Evolutionary conservation across 495 filamentous ascomycete genomes (phyloP).

Genomic region (Annulohypoxylon maeteangense): DNA sequence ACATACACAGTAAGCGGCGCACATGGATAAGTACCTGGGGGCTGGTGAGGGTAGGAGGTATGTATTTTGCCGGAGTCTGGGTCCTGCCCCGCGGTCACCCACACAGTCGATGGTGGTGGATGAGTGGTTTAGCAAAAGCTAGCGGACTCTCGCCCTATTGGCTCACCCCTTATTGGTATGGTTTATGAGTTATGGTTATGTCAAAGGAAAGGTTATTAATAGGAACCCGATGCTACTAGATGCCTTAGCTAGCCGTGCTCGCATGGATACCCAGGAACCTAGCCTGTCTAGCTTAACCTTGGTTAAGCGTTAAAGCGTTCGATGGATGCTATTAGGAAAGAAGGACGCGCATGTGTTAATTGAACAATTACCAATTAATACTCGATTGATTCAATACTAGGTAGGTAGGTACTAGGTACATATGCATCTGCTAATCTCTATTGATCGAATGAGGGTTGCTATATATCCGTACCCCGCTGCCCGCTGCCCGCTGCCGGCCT

Average conservation of each 20-base stretch:
- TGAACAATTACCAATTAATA: no score
- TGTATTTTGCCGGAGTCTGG: slow-evolving; percentile 31
- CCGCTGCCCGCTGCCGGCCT: no score
- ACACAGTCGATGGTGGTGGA: slow-evolving; percentile 27
- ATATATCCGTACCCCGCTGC: slow-evolving; percentile 31
- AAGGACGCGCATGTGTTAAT: not conserved
- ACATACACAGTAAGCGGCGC: slow-evolving; percentile 5
- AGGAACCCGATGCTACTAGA: slow-evolving; percentile 10
- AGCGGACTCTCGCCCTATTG: not conserved
- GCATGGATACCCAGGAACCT: slow-evolving; percentile 8
- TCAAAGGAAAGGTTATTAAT: slow-evolving; percentile 36
- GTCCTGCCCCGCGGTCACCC: slow-evolving; percentile 28
- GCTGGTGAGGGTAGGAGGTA: not conserved
- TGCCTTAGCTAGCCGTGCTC: slow-evolving; percentile 34
- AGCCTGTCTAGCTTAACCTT: slow-evolving; percentile 19
- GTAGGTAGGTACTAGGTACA: slow-evolving; percentile 6
- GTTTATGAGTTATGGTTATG: slow-evolving; percentile 12
- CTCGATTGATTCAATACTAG: not conserved
- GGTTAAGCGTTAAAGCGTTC: slow-evolving; percentile 19
- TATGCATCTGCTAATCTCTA: slow-evolving; percentile 3
- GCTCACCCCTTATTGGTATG: not conserved
- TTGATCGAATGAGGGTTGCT: not conserved
- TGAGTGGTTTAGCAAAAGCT: slow-evolving; percentile 8
- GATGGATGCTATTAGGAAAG: not conserved
- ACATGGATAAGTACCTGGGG: not conserved